A percentile compares a stretch with the other conserved stretches of the same genome.
Conservation (phyloP, 164 flowering plant genomes). For the Chimonanthus salicifolius region DNA sequence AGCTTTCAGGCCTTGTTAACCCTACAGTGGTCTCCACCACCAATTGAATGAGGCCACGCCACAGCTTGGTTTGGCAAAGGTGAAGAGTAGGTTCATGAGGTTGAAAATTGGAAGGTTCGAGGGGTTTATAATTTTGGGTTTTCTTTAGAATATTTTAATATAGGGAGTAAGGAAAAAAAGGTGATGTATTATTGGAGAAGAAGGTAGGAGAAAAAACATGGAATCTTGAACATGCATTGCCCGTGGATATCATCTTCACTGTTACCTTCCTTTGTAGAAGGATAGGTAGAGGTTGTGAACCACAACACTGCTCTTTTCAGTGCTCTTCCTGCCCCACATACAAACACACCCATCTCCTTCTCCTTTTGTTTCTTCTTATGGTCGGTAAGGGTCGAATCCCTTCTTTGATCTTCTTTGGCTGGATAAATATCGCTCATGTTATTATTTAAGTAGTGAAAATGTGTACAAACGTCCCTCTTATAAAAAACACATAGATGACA, state of each 20-base stretch:
- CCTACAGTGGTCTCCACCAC: slow-evolving; percentile 31
- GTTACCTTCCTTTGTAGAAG: slow-evolving; percentile 7
- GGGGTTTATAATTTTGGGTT: slow-evolving; percentile 1
- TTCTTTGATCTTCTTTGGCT: background rate
- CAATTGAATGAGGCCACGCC: slow-evolving; percentile 19
- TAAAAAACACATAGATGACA: background rate
- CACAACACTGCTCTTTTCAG: slow-evolving; percentile 23
- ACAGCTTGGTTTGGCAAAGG: slow-evolving; percentile 21
- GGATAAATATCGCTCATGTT: background rate
- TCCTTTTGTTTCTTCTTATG: slow-evolving; percentile 7
- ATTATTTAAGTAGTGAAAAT: no score
- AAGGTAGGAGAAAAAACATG: slow-evolving; percentile 6
- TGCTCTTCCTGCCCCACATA: slow-evolving; percentile 52
- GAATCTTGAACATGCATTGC: slow-evolving; percentile 34
- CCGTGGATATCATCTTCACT: slow-evolving; percentile 12
- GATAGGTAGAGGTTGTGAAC: slow-evolving; percentile 24
- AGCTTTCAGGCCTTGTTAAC: slow-evolving; percentile 7
- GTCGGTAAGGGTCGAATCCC: background rate
- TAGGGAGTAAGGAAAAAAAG: slow-evolving; percentile 3
- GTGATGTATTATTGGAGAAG: slow-evolving; percentile 23
- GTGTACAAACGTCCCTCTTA: no score
- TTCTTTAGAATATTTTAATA: slow-evolving; percentile 4
- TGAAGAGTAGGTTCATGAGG: slow-evolving; percentile 29
- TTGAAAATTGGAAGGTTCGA: slow-evolving; percentile 25
- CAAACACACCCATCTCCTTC: background rate